A percentile compares a stretch with the other conserved stretches of the same genome.
These are phyloP conservation scores for Irpex sp. DNA, from an alignment of 1,284 basidiomycete species.

Conservation along the genomic window DNA sequence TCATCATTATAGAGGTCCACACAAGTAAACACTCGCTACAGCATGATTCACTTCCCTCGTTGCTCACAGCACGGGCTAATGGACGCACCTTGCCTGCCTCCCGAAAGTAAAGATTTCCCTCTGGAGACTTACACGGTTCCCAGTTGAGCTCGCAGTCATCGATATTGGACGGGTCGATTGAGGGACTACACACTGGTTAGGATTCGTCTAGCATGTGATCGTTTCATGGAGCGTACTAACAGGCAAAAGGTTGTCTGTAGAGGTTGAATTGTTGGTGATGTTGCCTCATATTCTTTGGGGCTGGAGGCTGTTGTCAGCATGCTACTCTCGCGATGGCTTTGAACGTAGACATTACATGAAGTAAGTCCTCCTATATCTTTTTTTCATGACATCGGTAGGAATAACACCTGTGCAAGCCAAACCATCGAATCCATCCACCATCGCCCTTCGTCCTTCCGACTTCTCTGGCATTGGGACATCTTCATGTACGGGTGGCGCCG, in stretches of 20 bases:
- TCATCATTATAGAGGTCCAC: background rate
- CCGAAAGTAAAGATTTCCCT: conserved; percentile 7
- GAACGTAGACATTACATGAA: background rate
- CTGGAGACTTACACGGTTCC: background rate
- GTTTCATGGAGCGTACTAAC: background rate
- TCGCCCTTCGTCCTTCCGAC: background rate
- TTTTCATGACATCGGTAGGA: background rate
- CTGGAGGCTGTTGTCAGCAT: background rate
- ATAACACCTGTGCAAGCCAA: background rate
- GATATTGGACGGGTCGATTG: background rate
- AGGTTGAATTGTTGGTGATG: background rate
- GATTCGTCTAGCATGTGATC: background rate
- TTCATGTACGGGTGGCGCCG: background rate
- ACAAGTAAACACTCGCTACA: background rate
- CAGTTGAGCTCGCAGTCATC: background rate
- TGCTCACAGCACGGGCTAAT: background rate
- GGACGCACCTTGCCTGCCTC: background rate
- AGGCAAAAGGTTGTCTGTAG: background rate
- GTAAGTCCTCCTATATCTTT: background rate
- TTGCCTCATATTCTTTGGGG: background rate
- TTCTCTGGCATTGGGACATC: background rate
- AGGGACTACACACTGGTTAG: no score
- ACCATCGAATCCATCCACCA: background rate
- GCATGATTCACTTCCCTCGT: background rate
- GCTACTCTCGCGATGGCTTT: background rate